These are phyloP conservation scores for Phytophthora ramorum DNA, from an alignment of 352 stramenopile species.

Conservation along the genomic window DNA sequence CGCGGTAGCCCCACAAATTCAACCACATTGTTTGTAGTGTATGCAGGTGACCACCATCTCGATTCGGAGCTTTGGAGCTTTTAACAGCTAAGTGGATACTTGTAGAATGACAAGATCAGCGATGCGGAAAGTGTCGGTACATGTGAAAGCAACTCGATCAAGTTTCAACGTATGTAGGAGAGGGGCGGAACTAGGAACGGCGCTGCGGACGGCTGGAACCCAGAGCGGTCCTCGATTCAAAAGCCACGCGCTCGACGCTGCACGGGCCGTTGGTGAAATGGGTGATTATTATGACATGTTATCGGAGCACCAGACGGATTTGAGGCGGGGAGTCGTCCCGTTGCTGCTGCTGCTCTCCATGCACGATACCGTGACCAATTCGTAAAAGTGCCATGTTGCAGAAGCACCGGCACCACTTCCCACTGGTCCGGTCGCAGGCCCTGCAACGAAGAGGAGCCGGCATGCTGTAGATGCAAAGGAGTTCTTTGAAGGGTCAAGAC, in stretches of 20 bases:
- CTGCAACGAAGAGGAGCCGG: not conserved
- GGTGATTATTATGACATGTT: conserved; percentile 16
- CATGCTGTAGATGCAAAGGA: not conserved
- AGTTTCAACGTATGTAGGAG: conserved; percentile 9
- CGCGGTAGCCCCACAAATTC: not conserved
- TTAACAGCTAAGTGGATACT: conserved; percentile 11
- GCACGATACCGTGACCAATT: conserved; percentile 17
- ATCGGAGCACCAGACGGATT: conserved; percentile 17
- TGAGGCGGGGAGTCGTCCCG: conserved; percentile 7
- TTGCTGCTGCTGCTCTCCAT: conserved; percentile 2
- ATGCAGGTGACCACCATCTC: conserved; percentile 19
- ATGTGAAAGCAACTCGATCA: conserved; percentile 9
- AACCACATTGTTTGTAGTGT: not conserved
- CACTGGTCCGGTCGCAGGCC: conserved; percentile 2
- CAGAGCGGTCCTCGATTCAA: conserved; percentile 26
- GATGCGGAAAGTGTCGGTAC: too few species aligned
- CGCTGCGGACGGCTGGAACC: conserved; percentile 16
- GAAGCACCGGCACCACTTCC: conserved; percentile 1
- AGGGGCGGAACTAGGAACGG: conserved; percentile 8
- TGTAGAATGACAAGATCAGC: conserved; percentile 22
- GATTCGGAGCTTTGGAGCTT: conserved; percentile 1
- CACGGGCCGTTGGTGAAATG: not conserved
- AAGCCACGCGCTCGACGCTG: not conserved
- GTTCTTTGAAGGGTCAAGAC: too few species aligned
- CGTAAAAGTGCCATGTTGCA: conserved; percentile 22